These are phyloP conservation scores for Dipsacomyces acuminosporus DNA, from an alignment of 371 early-diverging fungal species.

Conservation along the genomic window DNA sequence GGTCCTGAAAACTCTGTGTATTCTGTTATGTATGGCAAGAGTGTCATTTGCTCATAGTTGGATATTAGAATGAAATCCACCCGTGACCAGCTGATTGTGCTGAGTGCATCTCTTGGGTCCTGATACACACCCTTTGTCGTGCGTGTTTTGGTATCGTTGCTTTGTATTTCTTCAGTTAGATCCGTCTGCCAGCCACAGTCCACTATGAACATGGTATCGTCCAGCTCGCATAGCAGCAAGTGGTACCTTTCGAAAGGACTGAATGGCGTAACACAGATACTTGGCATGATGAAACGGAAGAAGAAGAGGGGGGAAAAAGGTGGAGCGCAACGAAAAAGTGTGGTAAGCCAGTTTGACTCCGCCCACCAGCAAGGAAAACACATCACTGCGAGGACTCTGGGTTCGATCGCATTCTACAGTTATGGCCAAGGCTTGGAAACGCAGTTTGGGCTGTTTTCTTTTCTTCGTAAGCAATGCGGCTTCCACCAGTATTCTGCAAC, in stretches of 20 bases:
- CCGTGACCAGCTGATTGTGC: slow-evolving; percentile 46
- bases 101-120: slow-evolving; percentile 32
- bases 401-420: no score
- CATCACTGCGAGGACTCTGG: no score
- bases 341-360: no score
- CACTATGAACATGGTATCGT: slow-evolving; percentile 43
- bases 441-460: no score
- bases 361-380: no score
- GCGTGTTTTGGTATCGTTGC: background rate
- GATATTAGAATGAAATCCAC: slow-evolving; percentile 76
- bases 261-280: slow-evolving; percentile 36
- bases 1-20: slow-evolving; percentile 75
- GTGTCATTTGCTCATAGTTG: slow-evolving; percentile 66
- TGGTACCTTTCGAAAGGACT: slow-evolving; percentile 39
- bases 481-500: no score
- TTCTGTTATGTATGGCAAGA: slow-evolving; percentile 80
- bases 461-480: no score
- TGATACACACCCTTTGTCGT: background rate
- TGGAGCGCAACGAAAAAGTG: no score
- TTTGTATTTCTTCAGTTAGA: background rate
- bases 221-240: slow-evolving; percentile 40
- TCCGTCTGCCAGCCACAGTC: slow-evolving; percentile 43
- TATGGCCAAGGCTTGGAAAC: no score
- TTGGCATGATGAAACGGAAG: slow-evolving; percentile 22
- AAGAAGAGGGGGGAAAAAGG: no score